Percentiles rank a stretch among this genome's conserved stretches.
phyloP scores from a whole-genome alignment of 2,329 filamentous ascomycete genomes.

The Fusarium pseudocircinatum region DNA sequence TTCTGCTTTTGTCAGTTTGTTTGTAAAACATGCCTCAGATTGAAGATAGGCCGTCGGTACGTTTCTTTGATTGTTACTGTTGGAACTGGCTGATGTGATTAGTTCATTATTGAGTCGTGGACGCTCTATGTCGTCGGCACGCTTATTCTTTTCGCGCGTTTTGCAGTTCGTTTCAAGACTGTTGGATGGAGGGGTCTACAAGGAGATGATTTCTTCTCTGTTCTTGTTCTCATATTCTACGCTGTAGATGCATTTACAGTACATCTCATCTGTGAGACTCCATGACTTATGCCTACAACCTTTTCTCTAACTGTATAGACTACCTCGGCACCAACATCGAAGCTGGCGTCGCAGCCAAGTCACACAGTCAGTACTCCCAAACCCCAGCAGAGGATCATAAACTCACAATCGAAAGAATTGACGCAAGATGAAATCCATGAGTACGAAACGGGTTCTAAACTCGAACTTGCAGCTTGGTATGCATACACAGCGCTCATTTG shows the following conservation, averaged over 20 bases:
- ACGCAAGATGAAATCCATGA: conserved; percentile 42
- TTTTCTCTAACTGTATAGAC: no score
- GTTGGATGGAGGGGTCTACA: conserved; percentile 50
- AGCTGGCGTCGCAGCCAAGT: not conserved
- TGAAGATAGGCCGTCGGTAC: not conserved
- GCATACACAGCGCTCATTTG: conserved; percentile 51
- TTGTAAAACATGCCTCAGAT: not conserved
- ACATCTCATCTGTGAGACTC: conserved; percentile 43
- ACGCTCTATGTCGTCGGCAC: conserved; percentile 46
- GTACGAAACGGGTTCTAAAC: conserved; percentile 47
- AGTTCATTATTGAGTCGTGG: conserved; percentile 47
- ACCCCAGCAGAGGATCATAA: rapidly evolving
- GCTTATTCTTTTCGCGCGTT: conserved; percentile 46
- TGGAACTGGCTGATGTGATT: not conserved
- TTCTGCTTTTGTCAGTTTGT: not conserved
- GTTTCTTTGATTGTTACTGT: rapidly evolving
- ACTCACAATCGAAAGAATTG: conserved; percentile 22
- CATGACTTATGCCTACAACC: no score
- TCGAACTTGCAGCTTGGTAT: conserved; percentile 53
- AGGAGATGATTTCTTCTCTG: conserved; percentile 52
- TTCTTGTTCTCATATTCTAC: conserved; percentile 48
- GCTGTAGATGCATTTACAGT: conserved; percentile 50
- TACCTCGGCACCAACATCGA: conserved; percentile 38
- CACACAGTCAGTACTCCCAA: not conserved
- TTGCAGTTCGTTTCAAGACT: conserved; percentile 49